Base-by-base conservation (phyloP, 371 early-diverging fungal species). In the Apophysomyces variabilis region DNA sequence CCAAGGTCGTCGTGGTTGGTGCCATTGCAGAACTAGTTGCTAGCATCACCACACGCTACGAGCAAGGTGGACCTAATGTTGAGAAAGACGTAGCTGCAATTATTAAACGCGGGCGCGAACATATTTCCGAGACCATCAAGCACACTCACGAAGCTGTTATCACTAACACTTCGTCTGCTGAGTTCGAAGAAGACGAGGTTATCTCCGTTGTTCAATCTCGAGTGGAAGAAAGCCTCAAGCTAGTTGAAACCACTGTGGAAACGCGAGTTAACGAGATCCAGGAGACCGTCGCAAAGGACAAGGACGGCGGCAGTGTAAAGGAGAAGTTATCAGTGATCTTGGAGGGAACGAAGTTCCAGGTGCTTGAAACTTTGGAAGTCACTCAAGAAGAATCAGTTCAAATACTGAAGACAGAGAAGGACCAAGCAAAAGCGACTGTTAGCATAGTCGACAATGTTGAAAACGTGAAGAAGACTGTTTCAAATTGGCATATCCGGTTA, bases 381-480 rank as follows among this genome's bases (percentile, higher is more conserved):
- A 32, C 60, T 11, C 50, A 57, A n/a, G 61, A 67, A 37, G 46
- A 74, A 32, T 66, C 70, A 1, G 57, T 66, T 11, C 61, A 7
- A 7, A 62, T 66, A 3, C 61, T 74, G 26, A 38, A 65, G 26
- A 64, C 71, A 18, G 71, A 70, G 38, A 63, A 62, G 14, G 37
- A 26, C 6, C 67, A 75, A 32, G 63, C 66, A 8, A 64, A 68
- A 7, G 62, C 72, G 14, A 66, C 72, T 38, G 66, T 71, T 4
- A 56, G 35, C 7, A 69, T 72, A 12, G 62, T 71, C 47, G 75
- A 75, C 35, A 72, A 66, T 13, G 72, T 75, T n/a, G 75, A 75
- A 7, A 38, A 61, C 26, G 67, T 75, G 56, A 72, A 75, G 66
- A 60, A 62, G 14, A 43, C 36, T 1, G 59, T 75, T 5, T 21